These are phyloP conservation scores for Neonectria hederae DNA, from an alignment of 2,329 filamentous ascomycete genomes.

Conservation along the genomic window DNA sequence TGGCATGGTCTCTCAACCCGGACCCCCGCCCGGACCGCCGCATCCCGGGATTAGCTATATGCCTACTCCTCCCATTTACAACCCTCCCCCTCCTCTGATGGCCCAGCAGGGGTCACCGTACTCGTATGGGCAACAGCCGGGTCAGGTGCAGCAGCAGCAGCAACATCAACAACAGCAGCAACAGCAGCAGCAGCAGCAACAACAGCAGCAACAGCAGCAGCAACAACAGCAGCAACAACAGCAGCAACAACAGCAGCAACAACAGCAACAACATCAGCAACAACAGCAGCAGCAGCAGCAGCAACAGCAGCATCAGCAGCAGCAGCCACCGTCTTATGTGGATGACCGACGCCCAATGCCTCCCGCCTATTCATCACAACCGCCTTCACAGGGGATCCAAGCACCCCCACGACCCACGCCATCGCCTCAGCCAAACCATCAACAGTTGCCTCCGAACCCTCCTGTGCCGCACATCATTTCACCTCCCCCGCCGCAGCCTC, in stretches of 20 bases:
- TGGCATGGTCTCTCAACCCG: constrained; percentile 73
- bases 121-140: constrained; percentile 1
- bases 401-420: constrained; percentile 62
- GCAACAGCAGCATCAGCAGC: constrained; percentile 8
- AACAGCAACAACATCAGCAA: neutral
- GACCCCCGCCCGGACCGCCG: constrained; percentile 59
- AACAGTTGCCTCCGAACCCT: constrained; percentile 58
- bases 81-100: constrained; percentile 58
- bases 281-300: neutral
- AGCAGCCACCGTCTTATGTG: constrained; percentile 72
- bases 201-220: constrained; percentile 18
- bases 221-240: constrained; percentile 1
- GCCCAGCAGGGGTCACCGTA: constrained; percentile 30
- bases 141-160: constrained; percentile 15
- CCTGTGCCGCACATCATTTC: constrained; percentile 60
- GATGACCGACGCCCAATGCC: constrained; percentile 82
- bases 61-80: constrained; percentile 87
- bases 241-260: neutral
- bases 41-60: constrained; percentile 79
- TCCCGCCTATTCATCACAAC: constrained; percentile 69
- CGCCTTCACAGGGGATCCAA: constrained; percentile 58
- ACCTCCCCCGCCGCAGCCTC: constrained; percentile 59
- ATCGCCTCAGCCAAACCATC: constrained; percentile 66
- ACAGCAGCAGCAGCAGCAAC: neutral
- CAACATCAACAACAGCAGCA: neutral